Percentiles rank a stretch among this genome's conserved stretches.
These are phyloP conservation scores for Brasenia schreberi DNA, from an alignment of 164 flowering plant genomes.

Conservation along the genomic window DNA sequence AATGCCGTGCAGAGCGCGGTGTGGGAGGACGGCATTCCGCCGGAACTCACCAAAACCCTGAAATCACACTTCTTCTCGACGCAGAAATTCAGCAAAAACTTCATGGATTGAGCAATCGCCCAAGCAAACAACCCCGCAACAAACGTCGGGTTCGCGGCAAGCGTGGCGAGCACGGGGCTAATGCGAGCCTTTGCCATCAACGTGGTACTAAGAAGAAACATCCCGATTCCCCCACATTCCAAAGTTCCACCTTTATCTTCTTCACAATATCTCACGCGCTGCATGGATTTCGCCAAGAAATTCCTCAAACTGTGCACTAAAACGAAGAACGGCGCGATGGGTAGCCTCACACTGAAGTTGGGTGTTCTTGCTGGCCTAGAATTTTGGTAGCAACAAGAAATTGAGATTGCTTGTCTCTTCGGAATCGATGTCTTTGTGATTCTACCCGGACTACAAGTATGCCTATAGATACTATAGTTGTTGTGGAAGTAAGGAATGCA, in stretches of 20 bases:
- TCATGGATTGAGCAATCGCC: constrained; percentile 53
- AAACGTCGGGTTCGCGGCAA: constrained; percentile 77
- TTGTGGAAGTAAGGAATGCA: neutral
- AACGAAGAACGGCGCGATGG: constrained; percentile 18
- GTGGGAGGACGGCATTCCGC: constrained; percentile 95
- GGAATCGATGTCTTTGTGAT: neutral
- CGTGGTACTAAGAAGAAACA: constrained; percentile 46
- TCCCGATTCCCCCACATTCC: constrained; percentile 51
- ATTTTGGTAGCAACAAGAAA: constrained; percentile 8
- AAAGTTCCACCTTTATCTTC: constrained; percentile 12
- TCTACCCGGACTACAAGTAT: neutral
- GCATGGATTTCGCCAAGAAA: constrained; percentile 6
- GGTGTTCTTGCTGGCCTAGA: constrained; percentile 1
- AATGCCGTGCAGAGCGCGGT: constrained; percentile 79
- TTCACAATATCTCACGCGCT: neutral
- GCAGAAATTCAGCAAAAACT: constrained; percentile 51
- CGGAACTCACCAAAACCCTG: constrained; percentile 51
- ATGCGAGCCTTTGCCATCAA: constrained; percentile 33
- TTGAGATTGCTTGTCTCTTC: constrained; percentile 1
- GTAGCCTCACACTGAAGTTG: constrained; percentile 5
- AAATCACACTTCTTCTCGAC: constrained; percentile 85
- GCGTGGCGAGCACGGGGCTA: constrained; percentile 54
- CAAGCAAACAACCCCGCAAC: constrained; percentile 59
- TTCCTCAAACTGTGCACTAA: constrained; percentile 23
- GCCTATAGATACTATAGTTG: neutral